Base-by-base conservation (phyloP, 176 grass and related monocot species). In the Oryza officinalis region DNA sequence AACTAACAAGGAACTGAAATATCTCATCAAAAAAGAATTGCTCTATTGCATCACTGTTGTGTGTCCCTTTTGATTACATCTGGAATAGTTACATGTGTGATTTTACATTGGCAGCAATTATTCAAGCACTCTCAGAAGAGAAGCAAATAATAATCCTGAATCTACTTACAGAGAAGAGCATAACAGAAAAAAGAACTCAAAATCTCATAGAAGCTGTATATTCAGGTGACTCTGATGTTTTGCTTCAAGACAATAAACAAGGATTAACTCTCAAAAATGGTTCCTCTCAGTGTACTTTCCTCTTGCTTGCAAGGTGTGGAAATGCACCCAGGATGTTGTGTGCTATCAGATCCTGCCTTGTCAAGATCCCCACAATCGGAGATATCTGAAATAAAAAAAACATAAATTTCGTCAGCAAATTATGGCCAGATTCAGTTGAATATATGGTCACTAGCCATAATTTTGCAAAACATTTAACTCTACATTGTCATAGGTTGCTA, bases 331-430 rank as follows among this genome's bases (percentile, higher is more conserved):
- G 66, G 84, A 98, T 95, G 64, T 94, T 94, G 76, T 95, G 96
- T 13, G 83, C 91, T 68, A 67, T 77, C 31, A 98, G 91, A 81
- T 98, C 93, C 80, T 98, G 96, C 85, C 96, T 88, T 40, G 96
- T 98, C 74, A 98, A 63, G 66, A 98, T 98, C 60, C 96, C 96
- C 15, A 95, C 87, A 46, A 98, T 82, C 6, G 96, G 85, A 66
- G 93, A 61, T 30, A 98, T 94, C 93, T 98, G 89, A 82, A 71
- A 43, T 15, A 17, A 33, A 65, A 47, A 54, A 8, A 44, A 17
- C 10, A 37, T 11, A 63, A 25, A 35, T 25, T 11, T 70, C 25
- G 37, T 26, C 67, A 27, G 1, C 32, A 30, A 43, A 71, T 12
- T 4, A 10, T 63, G 23, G 30, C 25, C 3, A 59, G 8, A 22